phyloP scores from a whole-genome alignment of 2,329 filamentous ascomycete genomes.

The Microsporum ferrugineum region DNA sequence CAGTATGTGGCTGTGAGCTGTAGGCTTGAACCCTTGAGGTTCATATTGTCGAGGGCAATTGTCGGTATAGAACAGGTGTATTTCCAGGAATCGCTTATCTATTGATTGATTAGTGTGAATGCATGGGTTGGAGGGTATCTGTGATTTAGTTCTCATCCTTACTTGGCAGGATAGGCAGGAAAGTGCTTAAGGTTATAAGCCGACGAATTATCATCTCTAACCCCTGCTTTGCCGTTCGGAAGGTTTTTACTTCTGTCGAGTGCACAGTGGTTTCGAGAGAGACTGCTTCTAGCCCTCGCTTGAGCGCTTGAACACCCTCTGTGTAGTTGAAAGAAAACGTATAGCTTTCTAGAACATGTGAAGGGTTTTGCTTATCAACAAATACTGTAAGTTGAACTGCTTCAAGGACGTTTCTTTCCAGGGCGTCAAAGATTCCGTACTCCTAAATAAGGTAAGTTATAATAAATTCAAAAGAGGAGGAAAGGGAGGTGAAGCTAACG shows the following conservation, averaged over 20 bases:
- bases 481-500: constrained; percentile 23
- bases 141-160: constrained; percentile 6
- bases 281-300: constrained; percentile 20
- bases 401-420: constrained; percentile 33
- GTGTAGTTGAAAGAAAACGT: constrained; percentile 40
- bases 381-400: constrained; percentile 39
- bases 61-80: constrained; percentile 37
- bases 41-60: constrained; percentile 30
- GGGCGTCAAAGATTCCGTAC: constrained; percentile 37
- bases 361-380: constrained; percentile 26
- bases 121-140: neutral
- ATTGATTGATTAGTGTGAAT: neutral
- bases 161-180: constrained; percentile 36
- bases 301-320: constrained; percentile 21
- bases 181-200: constrained; percentile 28
- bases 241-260: constrained; percentile 26
- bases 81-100: constrained; percentile 33
- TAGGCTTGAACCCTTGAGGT: constrained; percentile 31
- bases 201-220: constrained; percentile 35
- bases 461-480: neutral
- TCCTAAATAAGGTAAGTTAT: constrained; percentile 29
- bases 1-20: constrained; percentile 21
- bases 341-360: constrained; percentile 39
- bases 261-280: constrained; percentile 22
- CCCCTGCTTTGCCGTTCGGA: constrained; percentile 31